phyloP scores from a whole-genome alignment of 176 grass and related monocot genomes.

The Eleusine coracana region DNA sequence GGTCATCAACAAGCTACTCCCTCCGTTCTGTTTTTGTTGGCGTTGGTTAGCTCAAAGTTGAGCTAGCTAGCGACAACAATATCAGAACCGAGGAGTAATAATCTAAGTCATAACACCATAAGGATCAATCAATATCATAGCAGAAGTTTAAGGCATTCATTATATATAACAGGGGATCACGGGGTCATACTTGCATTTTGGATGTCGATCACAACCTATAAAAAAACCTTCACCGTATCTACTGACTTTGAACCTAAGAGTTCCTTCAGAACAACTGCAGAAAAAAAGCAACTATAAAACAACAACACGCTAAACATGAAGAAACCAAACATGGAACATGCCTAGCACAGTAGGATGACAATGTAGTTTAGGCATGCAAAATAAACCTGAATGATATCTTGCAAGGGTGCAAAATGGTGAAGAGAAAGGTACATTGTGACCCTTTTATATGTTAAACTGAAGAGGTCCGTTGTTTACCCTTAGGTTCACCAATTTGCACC shows the following conservation, averaged over 20 bases:
- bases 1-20: constrained; percentile 5
- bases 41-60: no score
- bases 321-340: constrained; percentile 25
- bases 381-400: neutral
- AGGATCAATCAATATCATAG: constrained; percentile 24
- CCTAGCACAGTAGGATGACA: neutral
- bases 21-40: no score
- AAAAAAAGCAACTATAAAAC: constrained; percentile 24
- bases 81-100: no score
- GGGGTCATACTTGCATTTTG: constrained; percentile 84
- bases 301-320: constrained; percentile 8
- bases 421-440: neutral
- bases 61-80: no score
- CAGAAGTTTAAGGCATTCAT: constrained; percentile 26
- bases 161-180: constrained; percentile 21
- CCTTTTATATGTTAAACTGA: neutral
- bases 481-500: neutral
- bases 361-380: constrained; percentile 5
- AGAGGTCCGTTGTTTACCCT: neutral
- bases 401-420: neutral
- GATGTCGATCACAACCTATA: constrained; percentile 89
- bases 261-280: constrained; percentile 89
- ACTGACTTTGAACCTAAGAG: constrained; percentile 92
- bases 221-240: constrained; percentile 89
- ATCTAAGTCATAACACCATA: constrained; percentile 25